Evolutionary conservation across 2,329 filamentous ascomycete genomes (phyloP).

Genomic region (Fusarium annulatum): DNA sequence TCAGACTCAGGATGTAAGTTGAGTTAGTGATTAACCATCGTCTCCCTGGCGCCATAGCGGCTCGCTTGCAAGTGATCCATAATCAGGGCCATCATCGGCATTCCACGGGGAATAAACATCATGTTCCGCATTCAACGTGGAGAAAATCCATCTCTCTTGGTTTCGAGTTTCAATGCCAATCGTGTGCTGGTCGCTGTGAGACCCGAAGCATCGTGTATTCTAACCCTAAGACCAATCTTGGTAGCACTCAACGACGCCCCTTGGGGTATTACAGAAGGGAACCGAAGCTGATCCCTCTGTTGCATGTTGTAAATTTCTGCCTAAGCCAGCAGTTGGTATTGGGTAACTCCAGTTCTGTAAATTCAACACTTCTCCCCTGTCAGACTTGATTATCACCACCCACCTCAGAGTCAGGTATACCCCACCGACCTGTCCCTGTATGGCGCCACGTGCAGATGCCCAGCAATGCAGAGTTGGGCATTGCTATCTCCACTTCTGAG

Average conservation of each 20-base stretch:
- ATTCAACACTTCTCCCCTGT: constrained; percentile 16
- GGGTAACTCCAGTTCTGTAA: constrained; percentile 2
- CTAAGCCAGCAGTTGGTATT: constrained; percentile 19
- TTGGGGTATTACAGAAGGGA: background rate
- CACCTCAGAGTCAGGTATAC: constrained; percentile 26
- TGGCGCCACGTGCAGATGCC: constrained; percentile 45
- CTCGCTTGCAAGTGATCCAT: constrained; percentile 23
- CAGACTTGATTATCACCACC: constrained; percentile 35
- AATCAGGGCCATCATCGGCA: constrained; percentile 15
- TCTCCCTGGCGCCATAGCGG: constrained; percentile 8
- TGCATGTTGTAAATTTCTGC: constrained; percentile 23
- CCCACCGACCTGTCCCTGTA: constrained; percentile 42
- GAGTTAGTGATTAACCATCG: constrained; percentile 6
- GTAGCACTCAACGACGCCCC: background rate
- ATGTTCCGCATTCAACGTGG: constrained; percentile 36
- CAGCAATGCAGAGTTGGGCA: constrained; percentile 39
- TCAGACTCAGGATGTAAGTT: background rate
- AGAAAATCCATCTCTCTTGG: constrained; percentile 11
- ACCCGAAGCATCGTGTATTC: constrained; percentile 1
- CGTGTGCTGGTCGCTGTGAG: constrained; percentile 16
- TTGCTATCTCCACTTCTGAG: constrained; percentile 21
- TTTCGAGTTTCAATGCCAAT: constrained; percentile 8
- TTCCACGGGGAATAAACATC: constrained; percentile 14
- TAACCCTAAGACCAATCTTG: background rate
- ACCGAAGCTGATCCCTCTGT: background rate